A percentile compares a stretch with the other conserved stretches of the same genome.
Conservation (phyloP, 306 rosid genomes). For the Spatholobus suberectus region DNA sequence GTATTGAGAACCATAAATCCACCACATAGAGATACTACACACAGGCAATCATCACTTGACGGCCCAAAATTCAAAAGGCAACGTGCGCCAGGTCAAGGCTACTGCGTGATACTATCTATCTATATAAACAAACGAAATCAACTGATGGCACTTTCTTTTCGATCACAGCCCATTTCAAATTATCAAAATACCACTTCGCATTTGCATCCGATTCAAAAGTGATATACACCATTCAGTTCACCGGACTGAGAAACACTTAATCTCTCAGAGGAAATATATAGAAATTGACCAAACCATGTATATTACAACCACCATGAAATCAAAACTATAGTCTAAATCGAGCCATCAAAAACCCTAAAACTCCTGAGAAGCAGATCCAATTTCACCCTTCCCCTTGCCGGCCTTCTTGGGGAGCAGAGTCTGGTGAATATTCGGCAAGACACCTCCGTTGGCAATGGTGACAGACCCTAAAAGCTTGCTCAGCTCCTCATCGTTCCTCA, state of each 20-base stretch:
- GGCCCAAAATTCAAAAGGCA: too few species aligned
- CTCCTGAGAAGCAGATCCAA: constrained; percentile 90
- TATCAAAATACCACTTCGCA: not conserved
- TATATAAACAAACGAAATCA: not conserved
- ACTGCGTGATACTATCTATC: too few species aligned
- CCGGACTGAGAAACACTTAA: not conserved
- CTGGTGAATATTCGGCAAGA: constrained; percentile 73
- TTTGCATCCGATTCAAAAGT: not conserved
- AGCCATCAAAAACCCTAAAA: constrained; percentile 45
- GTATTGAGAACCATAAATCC: too few species aligned
- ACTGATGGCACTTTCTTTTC: not conserved
- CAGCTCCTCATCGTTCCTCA: constrained; percentile 85
- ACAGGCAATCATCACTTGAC: too few species aligned
- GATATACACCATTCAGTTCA: not conserved
- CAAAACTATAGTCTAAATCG: not conserved
- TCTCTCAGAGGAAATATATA: not conserved
- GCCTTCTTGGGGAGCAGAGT: constrained; percentile 76
- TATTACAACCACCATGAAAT: constrained; percentile 39
- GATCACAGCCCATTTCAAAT: too few species aligned
- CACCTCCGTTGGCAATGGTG: constrained; percentile 81
- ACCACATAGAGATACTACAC: too few species aligned
- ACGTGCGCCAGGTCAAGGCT: too few species aligned
- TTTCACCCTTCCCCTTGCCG: constrained; percentile 79
- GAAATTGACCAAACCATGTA: constrained; percentile 20
- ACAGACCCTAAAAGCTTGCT: constrained; percentile 86